Conservation (phyloP, 805 yeast genomes). For the Jamesozyma gamospora region DNA sequence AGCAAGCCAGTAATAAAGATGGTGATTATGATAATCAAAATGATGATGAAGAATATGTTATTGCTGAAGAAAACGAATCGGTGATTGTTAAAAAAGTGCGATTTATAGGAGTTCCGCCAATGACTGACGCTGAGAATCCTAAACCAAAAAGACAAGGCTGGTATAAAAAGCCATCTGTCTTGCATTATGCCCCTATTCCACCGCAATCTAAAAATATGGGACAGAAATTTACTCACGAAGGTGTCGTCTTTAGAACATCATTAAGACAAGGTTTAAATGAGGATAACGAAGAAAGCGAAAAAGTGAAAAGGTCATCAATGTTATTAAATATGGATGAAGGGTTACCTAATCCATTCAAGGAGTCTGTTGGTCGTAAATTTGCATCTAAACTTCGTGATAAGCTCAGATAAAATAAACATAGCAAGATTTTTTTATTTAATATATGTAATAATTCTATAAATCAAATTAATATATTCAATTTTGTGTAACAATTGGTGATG, state of each 20-base stretch:
- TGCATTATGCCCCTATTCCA: slow-evolving; percentile 28
- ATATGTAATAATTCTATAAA: background rate
- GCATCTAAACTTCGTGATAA: slow-evolving; percentile 20
- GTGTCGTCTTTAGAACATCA: slow-evolving; percentile 27
- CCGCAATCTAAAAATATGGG: slow-evolving; percentile 9
- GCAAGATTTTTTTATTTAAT: too few species aligned
- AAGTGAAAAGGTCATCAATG: slow-evolving; percentile 1
- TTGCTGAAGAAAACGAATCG: background rate
- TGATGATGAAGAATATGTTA: background rate
- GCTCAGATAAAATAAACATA: slow-evolving; percentile 11
- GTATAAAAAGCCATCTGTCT: slow-evolving; percentile 29
- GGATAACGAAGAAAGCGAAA: slow-evolving; percentile 1
- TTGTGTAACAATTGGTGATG: too few species aligned
- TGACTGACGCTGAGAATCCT: slow-evolving; percentile 23
- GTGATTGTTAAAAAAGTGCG: slow-evolving; percentile 23
- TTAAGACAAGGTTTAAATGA: slow-evolving; percentile 15
- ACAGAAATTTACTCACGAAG: slow-evolving; percentile 24
- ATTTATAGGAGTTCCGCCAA: slow-evolving; percentile 30
- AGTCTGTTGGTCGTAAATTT: slow-evolving; percentile 13
- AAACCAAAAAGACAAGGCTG: slow-evolving; percentile 29
- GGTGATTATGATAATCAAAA: background rate
- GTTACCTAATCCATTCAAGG: slow-evolving; percentile 3
- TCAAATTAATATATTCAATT: too few species aligned
- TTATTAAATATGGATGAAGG: slow-evolving; percentile 5
- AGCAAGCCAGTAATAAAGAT: too few species aligned